Percentiles rank a stretch among this genome's conserved stretches.
These are phyloP conservation scores for Croton setiger DNA, from an alignment of 441 rosid genomes.

Conservation along the genomic window DNA sequence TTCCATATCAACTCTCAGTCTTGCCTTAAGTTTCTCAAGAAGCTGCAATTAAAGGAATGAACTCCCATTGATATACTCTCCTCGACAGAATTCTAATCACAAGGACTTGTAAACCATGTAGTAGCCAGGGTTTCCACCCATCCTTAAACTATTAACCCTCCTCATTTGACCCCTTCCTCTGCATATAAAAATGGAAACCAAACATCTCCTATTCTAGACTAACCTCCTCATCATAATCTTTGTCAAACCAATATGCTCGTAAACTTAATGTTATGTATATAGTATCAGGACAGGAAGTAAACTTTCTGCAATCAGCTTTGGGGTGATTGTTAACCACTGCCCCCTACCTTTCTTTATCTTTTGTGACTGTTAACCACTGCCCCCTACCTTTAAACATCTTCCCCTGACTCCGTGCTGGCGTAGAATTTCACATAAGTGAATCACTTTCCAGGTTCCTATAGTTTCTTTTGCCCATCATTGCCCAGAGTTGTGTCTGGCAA, in stretches of 20 bases:
- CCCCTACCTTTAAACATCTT: no score
- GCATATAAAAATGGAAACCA: neutral
- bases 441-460: no score
- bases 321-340: no score
- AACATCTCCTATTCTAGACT: neutral
- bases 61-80: neutral
- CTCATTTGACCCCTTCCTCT: neutral
- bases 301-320: no score
- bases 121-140: neutral
- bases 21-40: neutral
- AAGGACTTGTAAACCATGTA: neutral
- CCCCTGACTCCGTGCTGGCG: no score
- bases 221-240: neutral
- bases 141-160: slow-evolving; percentile 1
- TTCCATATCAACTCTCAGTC: neutral
- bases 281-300: no score
- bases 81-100: neutral
- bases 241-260: neutral
- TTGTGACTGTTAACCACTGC: no score
- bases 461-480: no score
- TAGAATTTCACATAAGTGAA: no score
- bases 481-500: no score
- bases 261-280: neutral
- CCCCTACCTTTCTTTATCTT: no score
- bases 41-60: neutral